Base-by-base conservation (phyloP, 305 asterid species). In the Rubia tinctorum region DNA sequence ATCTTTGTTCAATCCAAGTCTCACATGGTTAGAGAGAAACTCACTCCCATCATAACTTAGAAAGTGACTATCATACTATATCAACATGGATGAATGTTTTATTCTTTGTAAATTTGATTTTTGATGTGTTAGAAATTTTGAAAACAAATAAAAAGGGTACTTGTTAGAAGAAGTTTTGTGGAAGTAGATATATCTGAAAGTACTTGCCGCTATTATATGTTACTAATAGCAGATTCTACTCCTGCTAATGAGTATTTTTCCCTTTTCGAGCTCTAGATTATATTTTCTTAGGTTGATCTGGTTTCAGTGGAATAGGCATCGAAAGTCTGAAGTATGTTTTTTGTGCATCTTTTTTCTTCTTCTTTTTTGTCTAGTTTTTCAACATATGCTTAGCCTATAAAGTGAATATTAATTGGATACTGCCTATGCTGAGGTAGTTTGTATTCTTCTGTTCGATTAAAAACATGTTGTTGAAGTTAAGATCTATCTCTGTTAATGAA, bases 1-100 rank as follows among this genome's bases (percentile, higher is more conserved):
- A 92, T 87, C 75, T 45, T 90, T 1, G 69, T 93, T 75, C 95
- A 74, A 68, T 95, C 97, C 14, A 85, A 81, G 73, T 43, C 89
- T 8, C 91, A 91, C 71, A 72, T 56, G 44, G 67, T 88, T 11
- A 85, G 68, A 77, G 93, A 87, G 82, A 85, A 73, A 25, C 68
- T 90, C 39, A 78, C 47, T 69, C 98, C 97, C 58, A 61, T 91
- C 44, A 82, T 88, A 84, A 81, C 83, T 62, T 86, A 37, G 7
- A 37, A 37, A 37, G 40, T 37, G 40, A 5, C 40, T n/a, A n/a
- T n/a, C n/a, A n/a, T n/a, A n/a, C n/a, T n/a, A n/a, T n/a, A n/a
- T n/a, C n/a, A n/a, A n/a, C n/a, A n/a, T n/a, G n/a, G n/a, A n/a
- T n/a, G n/a, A n/a, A n/a, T n/a, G n/a, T n/a, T n/a, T n/a, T n/a